phyloP scores from a whole-genome alignment of 768 basidiomycete species.

The Tylopilus sp. region DNA sequence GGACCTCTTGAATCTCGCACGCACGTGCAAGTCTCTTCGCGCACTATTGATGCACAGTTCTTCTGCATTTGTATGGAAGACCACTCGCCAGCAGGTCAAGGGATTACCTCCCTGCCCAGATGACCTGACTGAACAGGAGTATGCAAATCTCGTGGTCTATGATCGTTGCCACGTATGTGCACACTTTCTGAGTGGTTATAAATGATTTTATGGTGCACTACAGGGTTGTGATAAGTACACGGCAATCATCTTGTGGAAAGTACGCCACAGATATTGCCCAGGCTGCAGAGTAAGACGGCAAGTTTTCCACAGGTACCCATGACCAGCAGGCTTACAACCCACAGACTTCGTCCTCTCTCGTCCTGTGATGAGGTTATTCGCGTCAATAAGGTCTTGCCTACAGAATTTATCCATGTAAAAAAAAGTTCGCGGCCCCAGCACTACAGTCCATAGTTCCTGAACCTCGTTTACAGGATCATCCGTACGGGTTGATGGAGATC shows the following conservation, averaged over 20 bases:
- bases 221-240: conserved; percentile 8
- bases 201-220: background rate
- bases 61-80: conserved; percentile 26
- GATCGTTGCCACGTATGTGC: conserved; percentile 16
- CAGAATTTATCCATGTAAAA: background rate
- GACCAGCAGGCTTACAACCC: background rate
- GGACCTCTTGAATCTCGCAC: conserved; percentile 31
- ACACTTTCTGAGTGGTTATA: background rate
- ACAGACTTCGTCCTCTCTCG: background rate
- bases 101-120: conserved; percentile 40
- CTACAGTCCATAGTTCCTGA: background rate
- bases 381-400: background rate
- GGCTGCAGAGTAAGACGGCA: background rate
- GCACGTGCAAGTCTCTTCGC: conserved; percentile 38
- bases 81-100: conserved; percentile 27
- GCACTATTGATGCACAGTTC: conserved; percentile 31
- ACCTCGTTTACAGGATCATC: background rate
- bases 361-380: background rate
- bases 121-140: background rate
- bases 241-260: background rate
- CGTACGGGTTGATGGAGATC: conserved; percentile 4
- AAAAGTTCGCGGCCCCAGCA: background rate
- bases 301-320: background rate
- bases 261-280: conserved; percentile 16
- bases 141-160: background rate